Evolutionary conservation across 23 red algal species (phyloP), one percentile per base, ranked within the genome.

Genomic region (Chondrus crispus): DNA sequence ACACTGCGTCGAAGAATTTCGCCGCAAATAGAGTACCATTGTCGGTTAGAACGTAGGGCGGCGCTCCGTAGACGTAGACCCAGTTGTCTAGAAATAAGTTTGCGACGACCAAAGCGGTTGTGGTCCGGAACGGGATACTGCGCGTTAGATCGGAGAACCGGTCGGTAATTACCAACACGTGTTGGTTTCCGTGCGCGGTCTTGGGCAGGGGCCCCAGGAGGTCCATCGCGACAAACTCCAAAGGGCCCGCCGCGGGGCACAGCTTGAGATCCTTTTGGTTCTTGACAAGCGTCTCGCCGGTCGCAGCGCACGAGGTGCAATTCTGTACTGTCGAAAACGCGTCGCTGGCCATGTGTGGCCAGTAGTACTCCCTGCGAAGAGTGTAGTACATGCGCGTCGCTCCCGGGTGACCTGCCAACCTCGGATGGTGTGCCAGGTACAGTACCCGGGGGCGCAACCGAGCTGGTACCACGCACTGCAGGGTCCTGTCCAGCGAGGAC

Each of bases 81-180:
- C n/a, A 79, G 14, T 81, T 43, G 14, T 91, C 71, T 3, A 80
- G 44, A 63, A 81, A 91, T 2, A 52, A 28, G 13, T 45, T n/a
- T n/a, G 73, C 72, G 2, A 91, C 37, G 40, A 37, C 8, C 37
- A 46, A 39, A 2, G 87, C 73, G 2, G 87, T 81, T 2, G 71
- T 81, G 10, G 22, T 58, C 52, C 28, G 32, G 4, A 81, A 4
- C 19, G 71, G 87, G 49, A 91, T 62, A 30, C 72, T 74, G 19
- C 51, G 49, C 11, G 38, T 54, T 4, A 60, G 2, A 24, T 91
- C 81, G 14, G 7, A 52, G 57, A 62, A 91, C 87, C 87, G 73
- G n/a, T 91, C 66, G 54, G 28, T 69, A 30, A 91, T 91, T 16
- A 91, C 87, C 73, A 91, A 29, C 14, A 91, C 81, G 73, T 63